Evolutionary conservation across 2,329 filamentous ascomycete species (phyloP).

Genomic region (Fusarium nygamai): DNA sequence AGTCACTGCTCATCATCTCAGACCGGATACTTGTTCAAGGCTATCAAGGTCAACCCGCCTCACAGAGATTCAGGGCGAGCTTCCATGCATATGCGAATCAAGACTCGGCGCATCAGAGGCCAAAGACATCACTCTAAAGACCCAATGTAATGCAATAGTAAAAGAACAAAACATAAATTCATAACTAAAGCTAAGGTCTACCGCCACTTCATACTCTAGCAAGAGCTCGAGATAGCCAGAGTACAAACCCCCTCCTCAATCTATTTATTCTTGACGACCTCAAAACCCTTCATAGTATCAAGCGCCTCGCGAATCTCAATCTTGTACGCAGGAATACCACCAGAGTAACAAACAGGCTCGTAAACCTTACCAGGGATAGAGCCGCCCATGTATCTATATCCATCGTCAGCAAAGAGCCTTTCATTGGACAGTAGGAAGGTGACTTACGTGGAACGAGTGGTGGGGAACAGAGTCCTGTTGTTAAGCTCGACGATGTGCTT

Average conservation of each 20-base stretch:
- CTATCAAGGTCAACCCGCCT: not conserved
- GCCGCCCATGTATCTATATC: conserved; percentile 65
- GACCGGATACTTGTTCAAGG: not conserved
- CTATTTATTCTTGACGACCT: conserved; percentile 29
- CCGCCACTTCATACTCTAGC: not conserved
- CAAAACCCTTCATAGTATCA: conserved; percentile 32
- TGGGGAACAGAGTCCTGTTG: conserved; percentile 59
- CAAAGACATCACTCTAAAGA: not conserved
- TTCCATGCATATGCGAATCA: rapidly evolving
- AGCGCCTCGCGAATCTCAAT: conserved; percentile 34
- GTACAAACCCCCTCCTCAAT: not conserved
- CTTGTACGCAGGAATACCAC: conserved; percentile 51
- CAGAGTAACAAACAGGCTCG: conserved; percentile 62
- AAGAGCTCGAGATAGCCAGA: not conserved
- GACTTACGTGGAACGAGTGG: conserved; percentile 43
- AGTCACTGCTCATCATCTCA: not conserved
- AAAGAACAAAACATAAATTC: not conserved
- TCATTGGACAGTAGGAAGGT: too few relatives aligned
- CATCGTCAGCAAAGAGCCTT: conserved; percentile 22
- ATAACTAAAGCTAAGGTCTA: not conserved
- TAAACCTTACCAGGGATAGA: conserved; percentile 63
- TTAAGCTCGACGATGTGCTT: conserved; percentile 57
- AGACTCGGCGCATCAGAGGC: not conserved
- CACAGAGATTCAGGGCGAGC: rapidly evolving
- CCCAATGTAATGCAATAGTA: not conserved